Evolutionary conservation across 2,329 filamentous ascomycete genomes (phyloP), one percentile per base, ranked within the genome.

Genomic region (Trichophyton equinum): DNA sequence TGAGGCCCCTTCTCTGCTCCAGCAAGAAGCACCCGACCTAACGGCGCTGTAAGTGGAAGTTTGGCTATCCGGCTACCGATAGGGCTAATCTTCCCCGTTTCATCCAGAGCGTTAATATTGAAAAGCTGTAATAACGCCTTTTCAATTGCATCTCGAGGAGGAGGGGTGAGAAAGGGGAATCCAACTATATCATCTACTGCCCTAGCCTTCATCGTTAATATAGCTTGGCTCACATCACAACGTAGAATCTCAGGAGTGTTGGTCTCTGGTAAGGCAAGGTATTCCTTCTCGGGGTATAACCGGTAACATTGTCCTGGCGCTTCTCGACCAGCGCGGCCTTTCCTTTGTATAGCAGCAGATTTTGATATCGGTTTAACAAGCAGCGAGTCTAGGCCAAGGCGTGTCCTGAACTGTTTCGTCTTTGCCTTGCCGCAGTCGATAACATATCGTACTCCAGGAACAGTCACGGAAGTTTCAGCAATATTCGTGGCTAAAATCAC

Each of bases 381-480:
- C 1, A 99, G 81, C 0, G 92, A 96, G 67, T 97, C 92, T 69
- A 99, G 85, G 4, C 91, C 91, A 0, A 97, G 80, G 0, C 86
- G 82, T 15, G 87, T 83, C 13, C 91, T 86, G 71, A 91, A 99
- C 65, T 95, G 88, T 74, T 96, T 96, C 65, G 95, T 82, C 71
- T 99, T 99, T 7, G 88, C 89, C 69, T 96, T 96, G 53, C 94
- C 94, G 60, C 88, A 88, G 70, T 99, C 94, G 20, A 99, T 82
- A 8, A 99, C 92, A 67, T 88, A 94, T 3, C 89, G 84, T 5
- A 99, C 91, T 1, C 94, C 94, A 0, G 92, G 88, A 0, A 99
- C 91, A 0, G 94, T 99, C 62, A 99, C 88, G 0, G 94, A 97
- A 0, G 94, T 97, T 73, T 99, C 94, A n/a, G 94, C 94, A 68